Percentiles rank a stretch among this genome's conserved stretches.
phyloP scores from a whole-genome alignment of 2,329 filamentous ascomycete species.

The Aspergillus latus region DNA sequence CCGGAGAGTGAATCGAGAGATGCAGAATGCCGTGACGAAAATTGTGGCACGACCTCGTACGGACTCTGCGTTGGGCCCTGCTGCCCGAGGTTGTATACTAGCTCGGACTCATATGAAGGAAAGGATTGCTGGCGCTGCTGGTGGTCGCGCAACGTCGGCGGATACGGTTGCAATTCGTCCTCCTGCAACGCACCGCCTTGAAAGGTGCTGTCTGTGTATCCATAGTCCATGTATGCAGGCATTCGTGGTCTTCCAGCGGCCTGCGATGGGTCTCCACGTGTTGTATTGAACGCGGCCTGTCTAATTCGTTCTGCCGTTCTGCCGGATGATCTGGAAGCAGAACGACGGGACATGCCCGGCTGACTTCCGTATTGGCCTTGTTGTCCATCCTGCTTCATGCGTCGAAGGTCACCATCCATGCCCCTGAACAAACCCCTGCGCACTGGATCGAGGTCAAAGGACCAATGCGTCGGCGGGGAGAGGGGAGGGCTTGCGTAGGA shows the following conservation, averaged over 20 bases:
- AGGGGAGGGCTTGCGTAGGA: constrained; percentile 61
- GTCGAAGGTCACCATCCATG: constrained; percentile 77
- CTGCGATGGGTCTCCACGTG: constrained; percentile 41
- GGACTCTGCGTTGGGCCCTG: constrained; percentile 59
- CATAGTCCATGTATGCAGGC: constrained; percentile 50
- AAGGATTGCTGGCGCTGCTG: constrained; percentile 54
- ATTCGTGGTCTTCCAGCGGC: constrained; percentile 37
- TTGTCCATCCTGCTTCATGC: constrained; percentile 73
- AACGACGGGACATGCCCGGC: constrained; percentile 49
- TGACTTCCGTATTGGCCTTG: constrained; percentile 57
- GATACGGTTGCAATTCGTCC: constrained; percentile 61
- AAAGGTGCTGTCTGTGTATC: constrained; percentile 56
- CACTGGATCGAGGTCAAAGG: constrained; percentile 55
- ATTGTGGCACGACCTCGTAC: constrained; percentile 75
- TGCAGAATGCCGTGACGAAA: constrained; percentile 72
- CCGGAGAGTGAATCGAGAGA: constrained; percentile 73
- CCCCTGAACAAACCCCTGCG: constrained; percentile 58
- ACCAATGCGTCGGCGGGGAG: constrained; percentile 66
- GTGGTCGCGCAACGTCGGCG: constrained; percentile 61
- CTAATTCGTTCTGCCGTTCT: constrained; percentile 47
- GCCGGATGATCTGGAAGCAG: constrained; percentile 52
- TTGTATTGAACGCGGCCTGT: constrained; percentile 29
- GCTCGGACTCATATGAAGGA: constrained; percentile 59
- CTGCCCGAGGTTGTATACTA: constrained; percentile 78
- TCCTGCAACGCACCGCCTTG: constrained; percentile 47